These are phyloP conservation scores for Conidiobolus incongruus DNA, from an alignment of 371 early-diverging fungal species.

Conservation along the genomic window DNA sequence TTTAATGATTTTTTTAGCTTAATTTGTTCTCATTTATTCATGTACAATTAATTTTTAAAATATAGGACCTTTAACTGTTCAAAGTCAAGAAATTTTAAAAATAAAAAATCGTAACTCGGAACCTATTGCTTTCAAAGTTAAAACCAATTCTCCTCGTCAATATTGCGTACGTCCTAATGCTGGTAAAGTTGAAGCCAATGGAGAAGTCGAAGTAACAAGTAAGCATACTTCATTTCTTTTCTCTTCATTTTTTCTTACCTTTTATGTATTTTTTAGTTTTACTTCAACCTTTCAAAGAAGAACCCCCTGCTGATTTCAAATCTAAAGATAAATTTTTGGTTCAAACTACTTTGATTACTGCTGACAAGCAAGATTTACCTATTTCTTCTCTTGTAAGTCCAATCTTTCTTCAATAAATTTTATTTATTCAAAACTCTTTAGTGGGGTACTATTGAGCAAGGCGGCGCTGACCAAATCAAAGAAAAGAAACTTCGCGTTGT, in stretches of 20 bases:
- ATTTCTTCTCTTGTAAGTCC: conserved; percentile 17
- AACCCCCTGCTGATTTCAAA: conserved; percentile 49
- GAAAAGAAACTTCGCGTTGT: conserved; percentile 39
- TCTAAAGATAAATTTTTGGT: conserved; percentile 90
- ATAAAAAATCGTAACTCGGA: conserved; percentile 42
- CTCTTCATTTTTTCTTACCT: not conserved
- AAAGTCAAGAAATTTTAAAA: conserved; percentile 30
- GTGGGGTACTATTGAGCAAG: conserved; percentile 30
- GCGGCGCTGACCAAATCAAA: conserved; percentile 19
- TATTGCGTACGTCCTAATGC: conserved; percentile 93
- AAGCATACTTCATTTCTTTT: conserved; percentile 6
- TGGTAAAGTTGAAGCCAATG: conserved; percentile 56
- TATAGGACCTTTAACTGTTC: conserved; percentile 51
- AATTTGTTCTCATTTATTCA: not conserved
- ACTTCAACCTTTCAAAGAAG: conserved; percentile 73
- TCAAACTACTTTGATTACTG: conserved; percentile 52
- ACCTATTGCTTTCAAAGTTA: conserved; percentile 82
- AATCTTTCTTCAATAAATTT: not conserved
- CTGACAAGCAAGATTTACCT: conserved; percentile 15
- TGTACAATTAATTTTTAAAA: not conserved
- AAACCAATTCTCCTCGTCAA: conserved; percentile 93
- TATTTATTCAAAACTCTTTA: conserved; percentile 8
- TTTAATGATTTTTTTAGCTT: too few species aligned
- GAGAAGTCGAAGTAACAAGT: conserved; percentile 54
- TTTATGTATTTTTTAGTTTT: conserved; percentile 37